Evolutionary conservation across 805 yeast genomes (phyloP).

Genomic region (Metschnikowia chrysomelidarum): DNA sequence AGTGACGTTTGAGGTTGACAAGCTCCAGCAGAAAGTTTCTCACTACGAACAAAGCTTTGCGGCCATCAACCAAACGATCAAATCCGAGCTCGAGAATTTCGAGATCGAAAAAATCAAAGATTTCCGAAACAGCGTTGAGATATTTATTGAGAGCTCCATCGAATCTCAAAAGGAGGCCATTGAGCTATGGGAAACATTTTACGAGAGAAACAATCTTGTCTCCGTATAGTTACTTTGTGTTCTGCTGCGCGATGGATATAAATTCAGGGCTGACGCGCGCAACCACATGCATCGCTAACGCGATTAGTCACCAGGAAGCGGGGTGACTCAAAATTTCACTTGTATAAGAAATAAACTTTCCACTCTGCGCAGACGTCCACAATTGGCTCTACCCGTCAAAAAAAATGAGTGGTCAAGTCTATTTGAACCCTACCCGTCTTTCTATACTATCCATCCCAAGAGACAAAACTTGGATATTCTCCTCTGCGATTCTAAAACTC

Average conservation of each 20-base stretch:
- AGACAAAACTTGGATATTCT: constrained; percentile 51
- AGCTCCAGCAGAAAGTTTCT: constrained; percentile 51
- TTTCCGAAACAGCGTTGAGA: constrained; percentile 85
- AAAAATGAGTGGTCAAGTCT: constrained; percentile 49
- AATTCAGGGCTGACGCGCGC: too few species aligned
- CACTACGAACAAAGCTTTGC: constrained; percentile 59
- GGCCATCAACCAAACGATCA: constrained; percentile 63
- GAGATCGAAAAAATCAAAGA: constrained; percentile 78
- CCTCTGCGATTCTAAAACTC: constrained; percentile 49
- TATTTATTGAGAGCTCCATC: constrained; percentile 83
- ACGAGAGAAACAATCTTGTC: constrained; percentile 45
- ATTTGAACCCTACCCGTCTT: constrained; percentile 44
- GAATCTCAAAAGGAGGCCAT: constrained; percentile 92
- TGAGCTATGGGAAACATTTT: constrained; percentile 87
- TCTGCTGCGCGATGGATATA: too few species aligned
- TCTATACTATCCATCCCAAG: constrained; percentile 55
- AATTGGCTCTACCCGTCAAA: not conserved
- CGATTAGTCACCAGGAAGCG: constrained; percentile 8
- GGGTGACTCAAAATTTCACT: not conserved
- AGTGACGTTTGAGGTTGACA: constrained; percentile 58
- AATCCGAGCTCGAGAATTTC: constrained; percentile 62
- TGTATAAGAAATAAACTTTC: not conserved
- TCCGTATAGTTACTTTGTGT: too few species aligned
- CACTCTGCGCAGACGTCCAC: not conserved
- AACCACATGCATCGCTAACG: too few species aligned